Evolutionary conservation across 2,329 filamentous ascomycete species (phyloP), one percentile per base, ranked within the genome.

Genomic region (Xylariales sp.): DNA sequence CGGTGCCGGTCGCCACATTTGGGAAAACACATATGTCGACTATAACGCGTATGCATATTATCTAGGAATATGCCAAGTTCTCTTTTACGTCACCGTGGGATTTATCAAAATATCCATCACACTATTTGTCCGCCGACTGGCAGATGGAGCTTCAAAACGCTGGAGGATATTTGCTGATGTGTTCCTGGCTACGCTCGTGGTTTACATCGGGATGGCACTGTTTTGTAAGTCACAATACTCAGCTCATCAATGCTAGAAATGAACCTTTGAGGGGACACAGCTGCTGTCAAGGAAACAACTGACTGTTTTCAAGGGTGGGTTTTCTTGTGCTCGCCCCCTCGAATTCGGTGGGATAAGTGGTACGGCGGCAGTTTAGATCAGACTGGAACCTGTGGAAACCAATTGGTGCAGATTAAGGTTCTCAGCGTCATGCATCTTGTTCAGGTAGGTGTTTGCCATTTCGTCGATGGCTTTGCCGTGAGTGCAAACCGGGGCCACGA

Each of bases 11-110:
- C 29, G 24, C 3, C 42, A 44, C 27, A 41, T 25, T 4, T 41
- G 42, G 42, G 42, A 44, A 11, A 31, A 33, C 13, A 44, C 39
- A 12, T 41, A 44, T 18, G 30, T 15, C 6, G 33, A 41, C 8
- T 41, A 41, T 6, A 18, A 29, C 16, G 16, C 27, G 16, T 29
- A 29, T 12, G 27, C 27, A 5, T 29, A 29, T 15, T n/a, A 29
- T 12, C 16, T 29, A 15, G 27, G 27, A 6, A 29, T 29, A 29
- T 29, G 27, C 27, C 27, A 29, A 29, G n/a, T 29, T 6, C n/a
- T 29, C 27, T 29, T 29, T 15, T 29, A n/a, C 10, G 16, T 29
- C 3, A 7, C 27, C 6, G 27, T 29, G n/a, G 27, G 27, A n/a
- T 15, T 29, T 15, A 29, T 29, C 27, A 29, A 29, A 15, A 15